phyloP scores from a whole-genome alignment of 1,284 basidiomycete genomes.

The Xerocomus amazonicus region DNA sequence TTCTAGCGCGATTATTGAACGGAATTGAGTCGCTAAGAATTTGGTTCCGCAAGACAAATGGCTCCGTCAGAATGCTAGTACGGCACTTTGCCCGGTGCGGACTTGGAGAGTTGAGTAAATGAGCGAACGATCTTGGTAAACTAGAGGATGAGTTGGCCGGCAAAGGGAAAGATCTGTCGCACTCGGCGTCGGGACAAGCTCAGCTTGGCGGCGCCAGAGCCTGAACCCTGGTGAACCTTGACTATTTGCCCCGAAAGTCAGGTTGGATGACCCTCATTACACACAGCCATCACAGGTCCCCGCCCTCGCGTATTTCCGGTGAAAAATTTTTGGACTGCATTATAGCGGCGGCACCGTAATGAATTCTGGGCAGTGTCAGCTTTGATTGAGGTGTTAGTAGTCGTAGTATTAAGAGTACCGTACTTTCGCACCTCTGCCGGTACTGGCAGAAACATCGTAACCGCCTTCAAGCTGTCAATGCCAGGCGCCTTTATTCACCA shows the following conservation, averaged over 20 bases:
- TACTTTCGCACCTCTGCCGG: no score
- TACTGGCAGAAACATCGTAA: background rate
- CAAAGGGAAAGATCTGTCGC: constrained; percentile 17
- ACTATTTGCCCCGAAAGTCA: constrained; percentile 34
- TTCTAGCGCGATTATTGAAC: constrained; percentile 35
- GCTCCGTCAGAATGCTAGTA: constrained; percentile 26
- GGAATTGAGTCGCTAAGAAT: constrained; percentile 38
- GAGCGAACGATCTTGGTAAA: constrained; percentile 27
- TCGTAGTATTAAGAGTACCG: no score
- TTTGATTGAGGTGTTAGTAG: no score
- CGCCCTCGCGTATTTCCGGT: constrained; percentile 38
- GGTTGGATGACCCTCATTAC: constrained; percentile 33
- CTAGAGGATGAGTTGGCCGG: constrained; percentile 11
- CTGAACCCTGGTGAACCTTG: constrained; percentile 34
- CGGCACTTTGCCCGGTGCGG: constrained; percentile 29
- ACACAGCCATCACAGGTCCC: constrained; percentile 39
- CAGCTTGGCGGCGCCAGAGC: constrained; percentile 31
- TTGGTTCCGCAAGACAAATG: constrained; percentile 37
- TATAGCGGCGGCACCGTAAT: constrained; percentile 11
- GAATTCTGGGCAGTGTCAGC: background rate
- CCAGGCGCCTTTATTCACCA: background rate
- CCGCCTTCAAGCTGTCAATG: no score
- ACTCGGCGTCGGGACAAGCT: constrained; percentile 29
- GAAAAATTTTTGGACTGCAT: constrained; percentile 32
- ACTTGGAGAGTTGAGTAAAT: constrained; percentile 25